Evolutionary conservation across 257 asterid genomes (phyloP), one percentile per base, ranked within the genome.

Genomic region (Solanum dulcamara): DNA sequence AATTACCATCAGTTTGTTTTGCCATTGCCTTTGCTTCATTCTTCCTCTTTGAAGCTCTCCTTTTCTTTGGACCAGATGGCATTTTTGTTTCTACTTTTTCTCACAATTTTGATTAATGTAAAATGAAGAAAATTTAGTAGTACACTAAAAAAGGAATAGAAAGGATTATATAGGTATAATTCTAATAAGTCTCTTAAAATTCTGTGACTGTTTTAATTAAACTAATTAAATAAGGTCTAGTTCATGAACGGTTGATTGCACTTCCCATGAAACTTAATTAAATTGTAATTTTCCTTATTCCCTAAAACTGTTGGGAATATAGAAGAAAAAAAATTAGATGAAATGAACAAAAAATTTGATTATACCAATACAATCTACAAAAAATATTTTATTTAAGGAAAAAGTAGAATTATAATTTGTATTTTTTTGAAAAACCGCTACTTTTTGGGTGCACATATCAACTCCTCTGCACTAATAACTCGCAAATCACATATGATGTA

Each of bases 41-140:
- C 62, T 46, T 77, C 26, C 14, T 75, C 62, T 17, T 46, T 28
- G 83, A 17, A 46, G 83, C 42, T 77, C 83, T 46, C 42, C 83
- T 77, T 9, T 28, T 77, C 24, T 46, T 77, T 77, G 62, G 1
- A 77, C 83, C 83, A 44, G 83, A 77, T 77, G 83, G 83, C 62
- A 77, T 46, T 26, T 44, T 77, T 46, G 28, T 20, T 46, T 26
- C n/a, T 42, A 44, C 0, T 10, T 17, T 77, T 46, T 26, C 26
- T 46, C 83, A 77, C 55, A 11, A 35, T 35, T 33, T 66, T 2
- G 50, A 70, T 37, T 70, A 68, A 6, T 71, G 2, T 71, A 37
- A 37, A 14, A 9, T 37, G 17, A 38, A 24, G 5, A 40, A n/a
- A 40, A 0, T 12, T 3, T 13, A 40, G n/a, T 12, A 6, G 81